These are phyloP conservation scores for Letharia lupina DNA, from an alignment of 495 filamentous ascomycete genomes.

Conservation along the genomic window DNA sequence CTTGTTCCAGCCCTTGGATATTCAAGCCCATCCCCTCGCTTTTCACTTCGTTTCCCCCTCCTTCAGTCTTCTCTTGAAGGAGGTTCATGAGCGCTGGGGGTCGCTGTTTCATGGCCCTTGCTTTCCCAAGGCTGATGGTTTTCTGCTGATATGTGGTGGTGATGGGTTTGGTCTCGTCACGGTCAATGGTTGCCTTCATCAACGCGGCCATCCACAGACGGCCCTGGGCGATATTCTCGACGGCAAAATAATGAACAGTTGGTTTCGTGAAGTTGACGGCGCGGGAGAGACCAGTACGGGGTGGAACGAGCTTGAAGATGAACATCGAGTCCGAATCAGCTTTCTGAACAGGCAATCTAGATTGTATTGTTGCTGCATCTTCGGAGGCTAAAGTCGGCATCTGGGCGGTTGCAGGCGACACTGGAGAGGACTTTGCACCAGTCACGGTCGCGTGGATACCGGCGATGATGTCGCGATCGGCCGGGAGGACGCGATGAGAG, in stretches of 20 bases:
- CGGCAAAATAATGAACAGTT: constrained; percentile 94
- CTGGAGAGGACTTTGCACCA: constrained; percentile 67
- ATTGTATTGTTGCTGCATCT: constrained; percentile 28
- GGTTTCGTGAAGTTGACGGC: constrained; percentile 97
- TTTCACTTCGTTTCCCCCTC: constrained; percentile 23
- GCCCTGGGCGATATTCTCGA: constrained; percentile 78
- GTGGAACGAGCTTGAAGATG: constrained; percentile 97
- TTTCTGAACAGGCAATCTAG: constrained; percentile 27
- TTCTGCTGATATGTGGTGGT: constrained; percentile 91
- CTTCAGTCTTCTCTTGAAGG: constrained; percentile 47
- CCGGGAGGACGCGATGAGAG: constrained; percentile 87
- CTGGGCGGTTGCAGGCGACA: constrained; percentile 58
- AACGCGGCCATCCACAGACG: constrained; percentile 97
- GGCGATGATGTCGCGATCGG: constrained; percentile 85
- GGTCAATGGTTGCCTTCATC: constrained; percentile 98
- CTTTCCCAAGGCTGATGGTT: constrained; percentile 82
- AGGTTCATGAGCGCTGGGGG: constrained; percentile 79
- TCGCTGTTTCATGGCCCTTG: constrained; percentile 69
- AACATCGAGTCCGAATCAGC: constrained; percentile 55
- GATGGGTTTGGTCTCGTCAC: constrained; percentile 68
- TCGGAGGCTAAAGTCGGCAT: constrained; percentile 45
- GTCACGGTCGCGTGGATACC: constrained; percentile 87
- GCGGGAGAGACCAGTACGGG: constrained; percentile 75
- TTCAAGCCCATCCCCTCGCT: constrained; percentile 28
- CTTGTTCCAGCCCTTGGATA: constrained; percentile 26